phyloP scores from a whole-genome alignment of 305 asterid species.

The Ilex paraguariensis region DNA sequence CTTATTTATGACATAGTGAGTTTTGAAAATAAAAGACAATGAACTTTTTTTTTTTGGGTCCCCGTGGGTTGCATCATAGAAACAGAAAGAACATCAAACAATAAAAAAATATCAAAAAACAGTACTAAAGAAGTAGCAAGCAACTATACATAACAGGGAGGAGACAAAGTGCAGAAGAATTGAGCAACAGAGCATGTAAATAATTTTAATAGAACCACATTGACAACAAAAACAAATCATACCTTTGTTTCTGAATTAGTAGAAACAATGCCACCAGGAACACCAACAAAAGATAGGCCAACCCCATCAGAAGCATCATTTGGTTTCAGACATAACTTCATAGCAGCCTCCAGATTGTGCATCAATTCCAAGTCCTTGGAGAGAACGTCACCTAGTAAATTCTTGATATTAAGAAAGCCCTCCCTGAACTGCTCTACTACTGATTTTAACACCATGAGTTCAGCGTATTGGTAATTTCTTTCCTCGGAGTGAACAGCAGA shows the following conservation, averaged over 20 bases:
- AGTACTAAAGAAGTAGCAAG: neutral
- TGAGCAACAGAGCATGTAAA: too few species aligned
- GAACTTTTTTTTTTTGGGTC: too few species aligned
- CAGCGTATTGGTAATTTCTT: slow-evolving; percentile 60
- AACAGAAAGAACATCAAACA: too few species aligned
- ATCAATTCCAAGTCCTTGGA: slow-evolving; percentile 65
- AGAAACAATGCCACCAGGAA: slow-evolving; percentile 24
- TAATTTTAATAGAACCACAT: too few species aligned
- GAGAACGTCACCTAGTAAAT: slow-evolving; percentile 57
- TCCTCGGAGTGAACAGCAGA: slow-evolving; percentile 55
- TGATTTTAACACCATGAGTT: slow-evolving; percentile 47
- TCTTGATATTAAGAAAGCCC: slow-evolving; percentile 47
- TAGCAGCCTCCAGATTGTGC: slow-evolving; percentile 39
- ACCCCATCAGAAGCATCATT: slow-evolving; percentile 25
- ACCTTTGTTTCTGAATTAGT: slow-evolving; percentile 56
- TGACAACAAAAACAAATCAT: slow-evolving; percentile 9
- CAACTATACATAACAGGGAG: neutral
- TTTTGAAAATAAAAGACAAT: too few species aligned
- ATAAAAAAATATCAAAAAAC: too few species aligned
- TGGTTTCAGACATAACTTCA: slow-evolving; percentile 45
- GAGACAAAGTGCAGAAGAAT: neutral
- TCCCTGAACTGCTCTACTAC: slow-evolving; percentile 45
- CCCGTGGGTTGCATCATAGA: too few species aligned
- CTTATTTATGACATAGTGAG: too few species aligned
- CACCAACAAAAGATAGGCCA: slow-evolving; percentile 34